Evolutionary conservation across 768 basidiomycete species (phyloP), one percentile per base, ranked within the genome.

Genomic region (Tubosaeta sp.): DNA sequence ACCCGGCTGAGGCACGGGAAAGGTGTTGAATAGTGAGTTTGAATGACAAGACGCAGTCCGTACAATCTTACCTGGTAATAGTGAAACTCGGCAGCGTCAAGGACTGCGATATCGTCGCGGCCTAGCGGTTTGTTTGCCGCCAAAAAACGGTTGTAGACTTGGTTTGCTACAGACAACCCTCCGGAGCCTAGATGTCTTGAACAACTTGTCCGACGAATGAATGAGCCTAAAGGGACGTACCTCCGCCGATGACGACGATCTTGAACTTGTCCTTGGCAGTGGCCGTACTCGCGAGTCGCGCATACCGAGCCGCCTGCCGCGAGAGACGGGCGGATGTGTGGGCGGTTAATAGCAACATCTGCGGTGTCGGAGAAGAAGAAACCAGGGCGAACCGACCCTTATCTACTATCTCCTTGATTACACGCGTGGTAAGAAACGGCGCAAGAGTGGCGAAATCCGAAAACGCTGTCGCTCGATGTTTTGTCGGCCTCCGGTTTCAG

Each of bases 211-310:
- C 25, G 32, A 29, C 29, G 24, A 25, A 46, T 42, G 48, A 22
- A 40, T 21, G 2, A 14, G 21, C 29, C 30, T 5, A 25, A 25
- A 35, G 50, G 42, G 13, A 31, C 80, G 58, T 62, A 84, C 95
- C 95, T 68, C 78, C 94, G 47, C 95, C 95, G 19, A 97, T 74
- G 36, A 97, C 82, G 24, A 97, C 71, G 30, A 97, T 75, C 70
- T 88, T 94, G 73, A 80, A 90, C 60, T 83, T 87, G 56, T 78
- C 72, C 55, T 72, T 75, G 18, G 54, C 38, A 11, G 22, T 34
- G 30, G 47, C 14, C 14, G 67, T 63, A 45, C 66, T 69, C 9
- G 54, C 62, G 25, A 48, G 58, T 38, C 68, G 60, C 27, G 52
- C 52, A 18, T 50, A 42, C 35, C 52, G 50, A 46, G 30, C 35